A percentile compares a stretch with the other conserved stretches of the same genome.
phyloP scores from a whole-genome alignment of 2,329 filamentous ascomycete genomes.

The Ophiostoma pallidulum region DNA sequence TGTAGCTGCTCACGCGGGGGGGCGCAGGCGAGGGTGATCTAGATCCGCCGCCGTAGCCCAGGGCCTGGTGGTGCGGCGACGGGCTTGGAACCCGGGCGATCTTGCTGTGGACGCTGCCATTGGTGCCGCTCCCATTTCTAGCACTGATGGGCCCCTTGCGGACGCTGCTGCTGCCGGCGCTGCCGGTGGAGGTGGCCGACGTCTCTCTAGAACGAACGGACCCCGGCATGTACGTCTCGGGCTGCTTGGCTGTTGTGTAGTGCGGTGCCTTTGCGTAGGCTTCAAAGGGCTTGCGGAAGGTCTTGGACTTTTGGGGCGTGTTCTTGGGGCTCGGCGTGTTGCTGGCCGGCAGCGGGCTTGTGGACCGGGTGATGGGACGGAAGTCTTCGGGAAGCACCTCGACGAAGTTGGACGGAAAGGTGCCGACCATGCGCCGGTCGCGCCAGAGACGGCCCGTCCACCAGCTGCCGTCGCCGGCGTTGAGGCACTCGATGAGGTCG shows the following conservation, averaged over 20 bases:
- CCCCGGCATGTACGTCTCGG: constrained; percentile 44
- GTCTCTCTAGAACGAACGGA: constrained; percentile 31
- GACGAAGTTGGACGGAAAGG: constrained; percentile 97
- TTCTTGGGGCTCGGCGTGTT: constrained; percentile 45
- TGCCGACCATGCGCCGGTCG: constrained; percentile 80
- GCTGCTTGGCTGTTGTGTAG: constrained; percentile 54
- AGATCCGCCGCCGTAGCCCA: constrained; percentile 18
- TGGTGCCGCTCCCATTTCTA: constrained; percentile 11
- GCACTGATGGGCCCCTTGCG: constrained; percentile 12
- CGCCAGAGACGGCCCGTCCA: constrained; percentile 90
- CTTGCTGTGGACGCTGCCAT: not conserved
- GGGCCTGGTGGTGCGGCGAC: constrained; percentile 11
- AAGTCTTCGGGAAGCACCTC: constrained; percentile 79
- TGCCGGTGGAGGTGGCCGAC: constrained; percentile 30
- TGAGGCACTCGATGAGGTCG: constrained; percentile 94
- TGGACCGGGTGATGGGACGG: constrained; percentile 58
- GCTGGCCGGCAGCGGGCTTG: constrained; percentile 49
- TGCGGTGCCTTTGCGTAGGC: constrained; percentile 58
- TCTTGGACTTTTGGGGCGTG: constrained; percentile 50
- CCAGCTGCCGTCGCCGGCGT: constrained; percentile 95
- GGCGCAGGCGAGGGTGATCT: constrained; percentile 22
- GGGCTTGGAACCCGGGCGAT: constrained; percentile 7
- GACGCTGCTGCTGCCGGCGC: constrained; percentile 18
- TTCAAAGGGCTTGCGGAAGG: constrained; percentile 58
- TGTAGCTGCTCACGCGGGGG: constrained; percentile 10